Percentiles rank a stretch among this genome's conserved stretches.
Evolutionary conservation across 2,329 filamentous ascomycete genomes (phyloP).

Genomic region (Didymella sp.): DNA sequence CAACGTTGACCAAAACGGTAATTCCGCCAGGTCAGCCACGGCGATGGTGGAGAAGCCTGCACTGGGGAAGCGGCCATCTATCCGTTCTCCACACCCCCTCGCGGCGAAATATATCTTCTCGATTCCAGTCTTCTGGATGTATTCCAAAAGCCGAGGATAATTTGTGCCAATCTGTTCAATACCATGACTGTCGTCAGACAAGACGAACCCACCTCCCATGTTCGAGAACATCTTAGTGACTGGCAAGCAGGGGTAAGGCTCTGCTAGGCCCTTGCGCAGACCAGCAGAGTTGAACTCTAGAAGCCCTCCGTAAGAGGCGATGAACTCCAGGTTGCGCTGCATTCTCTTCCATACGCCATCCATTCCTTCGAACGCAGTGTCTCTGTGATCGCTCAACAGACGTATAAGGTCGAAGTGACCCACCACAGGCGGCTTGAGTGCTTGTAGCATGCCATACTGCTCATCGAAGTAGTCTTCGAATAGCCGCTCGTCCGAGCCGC

Average conservation of each 20-base stretch:
- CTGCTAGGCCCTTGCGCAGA: constrained; percentile 84
- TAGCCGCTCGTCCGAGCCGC: constrained; percentile 67
- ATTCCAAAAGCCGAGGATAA: constrained; percentile 74
- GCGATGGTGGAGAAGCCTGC: constrained; percentile 46
- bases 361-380: constrained; percentile 65
- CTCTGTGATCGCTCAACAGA: constrained; percentile 74
- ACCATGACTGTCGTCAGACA: constrained; percentile 95
- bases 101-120: constrained; percentile 57
- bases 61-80: constrained; percentile 45
- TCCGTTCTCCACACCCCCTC: constrained; percentile 23
- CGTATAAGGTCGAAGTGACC: constrained; percentile 95
- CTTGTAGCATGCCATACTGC: constrained; percentile 80
- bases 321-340: constrained; percentile 73
- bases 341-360: constrained; percentile 75
- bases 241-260: constrained; percentile 83
- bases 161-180: constrained; percentile 87
- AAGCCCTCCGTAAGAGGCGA: constrained; percentile 77
- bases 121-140: constrained; percentile 71
- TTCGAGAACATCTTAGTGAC: constrained; percentile 81
- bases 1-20: constrained; percentile 40
- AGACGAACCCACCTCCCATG: constrained; percentile 80
- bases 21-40: constrained; percentile 36
- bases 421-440: constrained; percentile 76
- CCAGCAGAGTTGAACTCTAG: constrained; percentile 90
- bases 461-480: constrained; percentile 87